A percentile compares a stretch with the other conserved stretches of the same genome.
Conservation (phyloP, 495 filamentous ascomycete species). For the Penicillium cinerascens region DNA sequence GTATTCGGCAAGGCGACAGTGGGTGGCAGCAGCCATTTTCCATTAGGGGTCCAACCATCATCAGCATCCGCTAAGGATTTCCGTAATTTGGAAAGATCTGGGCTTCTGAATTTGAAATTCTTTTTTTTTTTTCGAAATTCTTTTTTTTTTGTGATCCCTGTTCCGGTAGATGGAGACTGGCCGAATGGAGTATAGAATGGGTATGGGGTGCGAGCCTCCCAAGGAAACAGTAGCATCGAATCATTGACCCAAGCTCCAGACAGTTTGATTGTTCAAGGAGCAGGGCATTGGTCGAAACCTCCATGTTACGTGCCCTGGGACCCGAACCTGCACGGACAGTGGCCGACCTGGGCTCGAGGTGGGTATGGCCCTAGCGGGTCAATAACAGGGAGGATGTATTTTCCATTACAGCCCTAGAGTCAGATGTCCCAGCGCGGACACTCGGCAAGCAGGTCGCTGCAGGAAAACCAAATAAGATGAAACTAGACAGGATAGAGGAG, state of each 20-base stretch:
- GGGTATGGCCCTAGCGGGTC: constrained; percentile 6
- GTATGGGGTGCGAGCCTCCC: constrained; percentile 8
- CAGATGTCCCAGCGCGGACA: constrained; percentile 38
- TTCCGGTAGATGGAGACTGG: constrained; percentile 5
- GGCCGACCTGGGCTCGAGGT: constrained; percentile 11
- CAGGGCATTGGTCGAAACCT: constrained; percentile 30
- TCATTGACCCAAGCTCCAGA: constrained; percentile 20
- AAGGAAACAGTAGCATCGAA: constrained; percentile 29
- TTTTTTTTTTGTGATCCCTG: constrained; percentile 11
- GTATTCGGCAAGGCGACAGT: constrained; percentile 26
- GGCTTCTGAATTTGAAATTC: background rate
- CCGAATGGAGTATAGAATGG: background rate
- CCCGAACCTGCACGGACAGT: constrained; percentile 31
- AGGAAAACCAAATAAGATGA: constrained; percentile 42
- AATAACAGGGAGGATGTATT: constrained; percentile 21
- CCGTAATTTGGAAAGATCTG: constrained; percentile 3
- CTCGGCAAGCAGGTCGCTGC: constrained; percentile 39
- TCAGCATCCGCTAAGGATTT: constrained; percentile 6
- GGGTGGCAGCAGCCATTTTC: constrained; percentile 28
- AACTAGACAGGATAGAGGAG: constrained; percentile 35
- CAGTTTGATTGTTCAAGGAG: constrained; percentile 31
- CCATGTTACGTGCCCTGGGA: constrained; percentile 34
- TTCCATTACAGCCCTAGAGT: constrained; percentile 32
- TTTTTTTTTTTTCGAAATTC: constrained; percentile 3
- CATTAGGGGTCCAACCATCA: constrained; percentile 30